Evolutionary conservation across 2,329 filamentous ascomycete species (phyloP), one percentile per base, ranked within the genome.

Genomic region (Cladophialophora chaetospira): DNA sequence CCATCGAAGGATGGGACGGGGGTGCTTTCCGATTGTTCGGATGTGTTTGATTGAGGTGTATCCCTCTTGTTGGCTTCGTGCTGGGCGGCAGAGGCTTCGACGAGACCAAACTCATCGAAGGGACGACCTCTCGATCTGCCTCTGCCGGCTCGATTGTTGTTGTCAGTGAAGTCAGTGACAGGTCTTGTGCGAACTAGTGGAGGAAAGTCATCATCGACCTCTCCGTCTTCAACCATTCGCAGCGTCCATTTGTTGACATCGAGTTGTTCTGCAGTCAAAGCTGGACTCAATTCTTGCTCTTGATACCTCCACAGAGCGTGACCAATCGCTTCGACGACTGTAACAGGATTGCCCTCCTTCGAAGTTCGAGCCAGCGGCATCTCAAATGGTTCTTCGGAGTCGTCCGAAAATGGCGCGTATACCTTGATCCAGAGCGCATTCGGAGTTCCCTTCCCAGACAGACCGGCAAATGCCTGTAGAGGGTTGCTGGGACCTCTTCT

Each of bases 181-280:
- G 82, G 79, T 61, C 80, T 77, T 19, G 78, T 81, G 29, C 83
- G 76, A 8, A 75, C 77, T 28, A 87, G 70, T 0, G 84, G 77
- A 4, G 84, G 83, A 61, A 87, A 87, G 65, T 87, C 84, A 65
- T 82, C 84, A 57, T 87, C 84, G 2, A 87, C 81, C 65, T 87
- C 84, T 4, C 82, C 84, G 63, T 87, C 84, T 63, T 87, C 84
- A 6, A 86, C 82, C 79, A 87, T 86, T n/a, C 84, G 77, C 51
- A 87, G 70, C 23, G 82, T 81, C 84, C 84, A 87, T 57, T 77
- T 75, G 63, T 87, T 86, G 57, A 86, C 80, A 53, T 81, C 83
- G 52, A 80, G 70, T 61, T 84, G 82, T 23, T 76, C 74, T 1
- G 71, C 71, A 5, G 76, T 71, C 8, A 87, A 71, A 1, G 76